phyloP scores from a whole-genome alignment of 148 eudicot species.

The Rheum nobile region DNA sequence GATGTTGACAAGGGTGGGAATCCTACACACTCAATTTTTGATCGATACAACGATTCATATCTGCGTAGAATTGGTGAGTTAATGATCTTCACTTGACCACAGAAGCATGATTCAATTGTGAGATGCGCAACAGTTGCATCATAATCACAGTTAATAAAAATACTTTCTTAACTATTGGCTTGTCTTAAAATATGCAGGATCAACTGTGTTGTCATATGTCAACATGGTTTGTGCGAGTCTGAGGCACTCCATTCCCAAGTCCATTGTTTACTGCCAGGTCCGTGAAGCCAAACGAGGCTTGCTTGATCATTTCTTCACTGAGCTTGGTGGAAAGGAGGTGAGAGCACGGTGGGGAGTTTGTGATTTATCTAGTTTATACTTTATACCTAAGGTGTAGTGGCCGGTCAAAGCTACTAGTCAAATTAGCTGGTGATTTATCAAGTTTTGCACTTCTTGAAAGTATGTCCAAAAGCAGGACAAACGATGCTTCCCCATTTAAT shows the following conservation, averaged over 20 bases:
- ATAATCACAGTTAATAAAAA: neutral
- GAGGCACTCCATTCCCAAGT: conserved; percentile 86
- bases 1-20: conserved; percentile 98
- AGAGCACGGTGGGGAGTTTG: no score
- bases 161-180: neutral
- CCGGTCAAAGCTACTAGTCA: no score
- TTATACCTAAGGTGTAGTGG: no score
- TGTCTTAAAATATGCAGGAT: conserved; percentile 30
- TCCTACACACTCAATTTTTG: conserved; percentile 92
- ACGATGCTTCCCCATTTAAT: no score
- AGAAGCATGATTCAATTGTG: neutral
- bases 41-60: conserved; percentile 83
- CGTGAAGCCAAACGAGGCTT: conserved; percentile 94
- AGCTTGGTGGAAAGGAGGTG: conserved; percentile 84
- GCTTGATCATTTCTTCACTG: conserved; percentile 84
- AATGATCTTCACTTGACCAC: neutral
- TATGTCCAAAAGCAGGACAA: no score
- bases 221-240: conserved; percentile 76
- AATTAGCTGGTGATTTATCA: no score
- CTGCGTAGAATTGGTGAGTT: conserved; percentile 78
- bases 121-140: neutral
- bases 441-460: neutral
- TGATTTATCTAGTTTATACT: no score
- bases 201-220: conserved; percentile 78
- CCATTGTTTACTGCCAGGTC: conserved; percentile 90